A percentile compares a stretch with the other conserved stretches of the same genome.
These are phyloP conservation scores for Debaryomyces hansenii DNA, from an alignment of 805 yeast genomes.

Conservation along the genomic window DNA sequence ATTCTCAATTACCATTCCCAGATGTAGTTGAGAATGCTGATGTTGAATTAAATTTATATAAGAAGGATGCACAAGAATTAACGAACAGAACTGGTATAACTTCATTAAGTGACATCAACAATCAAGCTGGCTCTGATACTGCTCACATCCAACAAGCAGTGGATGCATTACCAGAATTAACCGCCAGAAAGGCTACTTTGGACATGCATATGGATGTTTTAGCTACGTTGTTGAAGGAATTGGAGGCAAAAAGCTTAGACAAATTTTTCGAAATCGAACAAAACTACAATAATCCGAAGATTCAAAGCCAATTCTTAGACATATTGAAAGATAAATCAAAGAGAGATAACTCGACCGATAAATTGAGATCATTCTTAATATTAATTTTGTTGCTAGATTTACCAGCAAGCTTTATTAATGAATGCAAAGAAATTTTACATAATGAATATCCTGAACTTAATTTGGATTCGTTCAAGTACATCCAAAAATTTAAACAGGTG, in stretches of 20 bases:
- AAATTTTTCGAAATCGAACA: constrained; percentile 94
- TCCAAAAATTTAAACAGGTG: constrained; percentile 75
- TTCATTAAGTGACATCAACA: constrained; percentile 71
- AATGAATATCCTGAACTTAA: constrained; percentile 53
- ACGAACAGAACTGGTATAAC: constrained; percentile 74
- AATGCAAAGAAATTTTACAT: constrained; percentile 63
- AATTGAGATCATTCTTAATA: constrained; percentile 86
- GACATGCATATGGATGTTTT: constrained; percentile 98
- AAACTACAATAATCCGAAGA: constrained; percentile 61
- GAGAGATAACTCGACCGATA: constrained; percentile 70
- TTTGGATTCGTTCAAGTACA: constrained; percentile 64
- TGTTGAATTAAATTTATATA: constrained; percentile 73
- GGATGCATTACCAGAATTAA: constrained; percentile 87
- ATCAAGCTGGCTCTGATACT: constrained; percentile 48
- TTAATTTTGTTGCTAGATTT: constrained; percentile 55
- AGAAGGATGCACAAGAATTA: constrained; percentile 82
- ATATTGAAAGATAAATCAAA: constrained; percentile 52
- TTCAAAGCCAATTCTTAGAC: constrained; percentile 58
- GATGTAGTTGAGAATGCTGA: constrained; percentile 99
- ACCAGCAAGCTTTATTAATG: constrained; percentile 32
- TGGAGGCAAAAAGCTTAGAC: constrained; percentile 86
- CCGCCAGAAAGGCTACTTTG: constrained; percentile 81
- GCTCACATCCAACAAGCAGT: constrained; percentile 80
- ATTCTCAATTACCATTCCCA: constrained; percentile 90
- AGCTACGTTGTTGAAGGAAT: constrained; percentile 75